Percentiles rank a stretch among this genome's conserved stretches.
Conservation (phyloP, 208 protist genomes). For the Acanthamoeba quina region DNA sequence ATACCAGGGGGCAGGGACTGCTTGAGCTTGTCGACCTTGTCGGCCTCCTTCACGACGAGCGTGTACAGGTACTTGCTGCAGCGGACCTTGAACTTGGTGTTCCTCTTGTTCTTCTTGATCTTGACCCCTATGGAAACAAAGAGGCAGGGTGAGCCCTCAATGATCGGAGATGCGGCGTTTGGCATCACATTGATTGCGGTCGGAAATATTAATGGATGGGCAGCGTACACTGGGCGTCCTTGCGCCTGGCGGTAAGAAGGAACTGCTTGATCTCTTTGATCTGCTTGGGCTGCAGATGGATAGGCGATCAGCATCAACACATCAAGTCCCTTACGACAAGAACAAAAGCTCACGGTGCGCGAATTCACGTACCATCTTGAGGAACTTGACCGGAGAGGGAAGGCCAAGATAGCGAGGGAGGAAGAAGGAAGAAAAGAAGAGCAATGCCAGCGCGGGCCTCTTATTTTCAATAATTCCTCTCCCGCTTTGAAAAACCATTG, state of each 20-base stretch:
- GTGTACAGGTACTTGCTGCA: constrained; percentile 86
- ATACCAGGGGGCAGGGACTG: constrained; percentile 87
- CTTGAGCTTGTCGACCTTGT: constrained; percentile 89
- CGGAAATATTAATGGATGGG: neutral
- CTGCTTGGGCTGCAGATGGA: constrained; percentile 82
- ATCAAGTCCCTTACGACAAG: neutral
- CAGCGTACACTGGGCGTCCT: constrained; percentile 83
- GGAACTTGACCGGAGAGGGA: constrained; percentile 54
- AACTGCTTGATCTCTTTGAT: constrained; percentile 90
- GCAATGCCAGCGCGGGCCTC: neutral
- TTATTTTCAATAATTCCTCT: neutral
- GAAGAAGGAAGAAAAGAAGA: constrained; percentile 56
- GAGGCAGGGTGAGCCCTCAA: neutral
- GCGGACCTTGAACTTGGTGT: constrained; percentile 90
- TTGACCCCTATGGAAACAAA: constrained; percentile 75
- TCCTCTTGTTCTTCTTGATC: constrained; percentile 87
- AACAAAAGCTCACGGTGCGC: neutral
- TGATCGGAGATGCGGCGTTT: neutral
- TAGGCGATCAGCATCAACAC: neutral
- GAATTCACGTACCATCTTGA: no score
- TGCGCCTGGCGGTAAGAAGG: constrained; percentile 85
- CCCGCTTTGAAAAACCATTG: neutral
- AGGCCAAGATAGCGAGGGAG: constrained; percentile 66
- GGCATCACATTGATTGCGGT: neutral
- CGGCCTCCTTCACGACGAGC: no score